A percentile compares a stretch with the other conserved stretches of the same genome.
Conservation (phyloP, 495 filamentous ascomycete species). For the Amorphotheca resinae region DNA sequence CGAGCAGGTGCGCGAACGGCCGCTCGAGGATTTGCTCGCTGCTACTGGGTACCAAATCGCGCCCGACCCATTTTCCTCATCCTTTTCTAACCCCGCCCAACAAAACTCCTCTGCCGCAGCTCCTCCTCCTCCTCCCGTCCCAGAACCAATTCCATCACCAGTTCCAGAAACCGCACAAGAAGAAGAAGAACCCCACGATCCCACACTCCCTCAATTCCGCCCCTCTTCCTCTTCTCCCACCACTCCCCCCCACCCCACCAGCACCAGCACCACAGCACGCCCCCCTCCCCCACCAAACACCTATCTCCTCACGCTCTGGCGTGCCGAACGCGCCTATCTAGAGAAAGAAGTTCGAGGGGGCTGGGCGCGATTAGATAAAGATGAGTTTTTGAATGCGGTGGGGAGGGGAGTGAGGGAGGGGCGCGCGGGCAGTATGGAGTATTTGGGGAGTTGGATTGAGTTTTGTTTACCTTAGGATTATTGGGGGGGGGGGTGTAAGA, state of each 20-base stretch:
- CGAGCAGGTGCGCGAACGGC: constrained; percentile 16
- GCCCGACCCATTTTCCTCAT: background rate
- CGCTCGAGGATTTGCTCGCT: constrained; percentile 14
- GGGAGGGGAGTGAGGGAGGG: constrained; percentile 25
- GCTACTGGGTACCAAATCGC: constrained; percentile 11
- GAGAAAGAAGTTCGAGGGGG: constrained; percentile 59
- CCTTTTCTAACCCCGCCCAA: background rate
- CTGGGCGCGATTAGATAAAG: constrained; percentile 55
- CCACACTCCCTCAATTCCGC: constrained; percentile 59
- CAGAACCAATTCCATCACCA: background rate
- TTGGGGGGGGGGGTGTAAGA: background rate
- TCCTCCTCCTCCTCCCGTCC: background rate
- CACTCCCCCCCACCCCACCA: background rate
- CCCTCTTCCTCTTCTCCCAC: constrained; percentile 20
- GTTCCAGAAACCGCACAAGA: background rate
- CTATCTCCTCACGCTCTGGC: constrained; percentile 37
- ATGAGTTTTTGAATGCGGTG: constrained; percentile 65
- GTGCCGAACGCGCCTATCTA: constrained; percentile 47
- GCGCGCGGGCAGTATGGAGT: constrained; percentile 47
- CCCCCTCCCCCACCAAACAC: constrained; percentile 5
- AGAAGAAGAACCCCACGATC: constrained; percentile 34
- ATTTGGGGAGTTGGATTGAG: constrained; percentile 77
- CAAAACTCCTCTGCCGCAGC: background rate
- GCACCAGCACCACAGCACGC: too few relatives aligned
- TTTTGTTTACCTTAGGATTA: constrained; percentile 43